Evolutionary conservation across 1,284 basidiomycete genomes (phyloP), one percentile per base, ranked within the genome.

Genomic region (Tilletia indica): DNA sequence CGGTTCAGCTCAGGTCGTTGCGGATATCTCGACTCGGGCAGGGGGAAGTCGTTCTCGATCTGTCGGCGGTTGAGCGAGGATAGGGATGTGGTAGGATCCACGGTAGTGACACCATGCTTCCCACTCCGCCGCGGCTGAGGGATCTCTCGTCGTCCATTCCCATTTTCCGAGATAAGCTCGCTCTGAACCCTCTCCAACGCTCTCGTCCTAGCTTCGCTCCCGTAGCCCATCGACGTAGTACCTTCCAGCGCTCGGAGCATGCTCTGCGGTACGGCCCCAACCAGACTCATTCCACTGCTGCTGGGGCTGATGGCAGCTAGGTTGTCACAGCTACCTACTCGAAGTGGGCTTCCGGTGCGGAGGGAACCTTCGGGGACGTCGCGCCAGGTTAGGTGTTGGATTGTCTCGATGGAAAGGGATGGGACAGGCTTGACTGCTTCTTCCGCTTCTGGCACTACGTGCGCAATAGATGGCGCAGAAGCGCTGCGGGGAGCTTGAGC

Each of bases 321-420:
- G 14, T 58, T 58, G 25, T 58, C 56, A 34, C 56, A 58, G 56
- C 56, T 58, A 14, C 34, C 56, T 4, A 58, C 56, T 25, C 56
- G 56, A 21, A 58, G 25, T 4, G 56, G 56, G 56, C 56, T 58
- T n/a, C 56, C 56, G 56, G 25, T 58, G 14, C 56, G 56, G 56
- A 58, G 56, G 3, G 56, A 58, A 25, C 56, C 56, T 58, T 58
- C 56, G 25, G 19, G 56, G 34, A 58, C 56, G 21, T 58, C 56
- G 12, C 56, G 56, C 56, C 56, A 58, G 56, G 56, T 58, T 12
- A 58, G 16, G 11, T 58, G 56, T 58, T 58, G 25, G 21, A 58
- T n/a, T 5, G 56, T 58, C 56, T 58, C 56, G 21, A 58, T 14
- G 11, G 56, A 58, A 5, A 58, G 56, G 4, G 56, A 58, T 1